phyloP scores from a whole-genome alignment of 2,329 filamentous ascomycete species.

The Cladophialophora psammophila region DNA sequence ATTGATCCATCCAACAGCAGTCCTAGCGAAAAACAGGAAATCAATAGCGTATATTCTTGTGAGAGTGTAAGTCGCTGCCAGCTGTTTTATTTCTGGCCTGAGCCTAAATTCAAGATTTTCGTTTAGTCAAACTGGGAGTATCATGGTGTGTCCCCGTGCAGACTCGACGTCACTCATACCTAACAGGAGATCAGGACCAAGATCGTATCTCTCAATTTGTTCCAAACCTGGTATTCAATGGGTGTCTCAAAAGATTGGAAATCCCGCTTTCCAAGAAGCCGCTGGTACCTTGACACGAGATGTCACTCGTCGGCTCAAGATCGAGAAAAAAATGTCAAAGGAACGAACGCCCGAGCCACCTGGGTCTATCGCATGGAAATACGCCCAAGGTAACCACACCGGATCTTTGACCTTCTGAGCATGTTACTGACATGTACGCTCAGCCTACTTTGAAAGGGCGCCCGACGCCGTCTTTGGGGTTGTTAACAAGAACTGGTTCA shows the following conservation, averaged over 20 bases:
- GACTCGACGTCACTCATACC: not conserved
- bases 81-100: not conserved
- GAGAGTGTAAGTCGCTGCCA: not conserved
- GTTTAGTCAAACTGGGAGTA: constrained; percentile 11
- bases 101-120: not conserved
- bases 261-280: not conserved
- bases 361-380: not conserved
- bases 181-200: constrained; percentile 1
- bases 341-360: not conserved
- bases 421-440: not conserved
- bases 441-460: constrained; percentile 17
- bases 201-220: constrained; percentile 12
- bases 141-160: constrained; percentile 1
- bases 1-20: not conserved
- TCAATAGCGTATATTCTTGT: constrained; percentile 2
- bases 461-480: constrained; percentile 11
- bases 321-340: constrained; percentile 11
- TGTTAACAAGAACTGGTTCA: constrained; percentile 4
- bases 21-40: constrained; percentile 3
- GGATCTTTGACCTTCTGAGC: not conserved
- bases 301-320: constrained; percentile 11
- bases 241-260: constrained; percentile 1
- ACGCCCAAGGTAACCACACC: not conserved
- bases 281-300: not conserved
- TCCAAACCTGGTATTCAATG: constrained; percentile 9